Conservation (phyloP, 1,284 basidiomycete genomes). For the Anthracocystis panici-leucophaei region DNA sequence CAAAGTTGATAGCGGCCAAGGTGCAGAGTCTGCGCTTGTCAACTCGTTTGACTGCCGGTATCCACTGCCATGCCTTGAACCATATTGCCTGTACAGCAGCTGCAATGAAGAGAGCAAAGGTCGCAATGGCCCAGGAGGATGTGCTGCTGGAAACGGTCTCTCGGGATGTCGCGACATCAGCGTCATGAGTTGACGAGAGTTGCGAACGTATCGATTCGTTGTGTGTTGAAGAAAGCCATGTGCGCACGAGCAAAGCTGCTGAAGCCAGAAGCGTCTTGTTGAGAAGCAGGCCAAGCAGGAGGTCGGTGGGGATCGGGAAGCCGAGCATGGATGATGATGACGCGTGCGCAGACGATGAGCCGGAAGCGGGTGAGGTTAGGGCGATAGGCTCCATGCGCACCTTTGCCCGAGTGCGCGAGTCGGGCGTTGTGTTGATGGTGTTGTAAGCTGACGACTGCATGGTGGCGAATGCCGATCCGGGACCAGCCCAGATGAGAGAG, state of each 20-base stretch:
- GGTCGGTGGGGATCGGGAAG: constrained; percentile 62
- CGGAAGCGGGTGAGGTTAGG: constrained; percentile 10
- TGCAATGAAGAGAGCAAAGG: constrained; percentile 54
- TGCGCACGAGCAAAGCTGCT: constrained; percentile 61
- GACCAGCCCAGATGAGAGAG: constrained; percentile 6
- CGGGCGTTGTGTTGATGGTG: constrained; percentile 19
- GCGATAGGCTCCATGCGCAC: constrained; percentile 33
- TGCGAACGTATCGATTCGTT: constrained; percentile 43
- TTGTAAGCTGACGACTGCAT: constrained; percentile 30
- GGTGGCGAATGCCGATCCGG: constrained; percentile 6
- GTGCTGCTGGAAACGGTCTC: constrained; percentile 13
- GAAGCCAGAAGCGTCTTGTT: constrained; percentile 67
- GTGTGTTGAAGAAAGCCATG: constrained; percentile 63
- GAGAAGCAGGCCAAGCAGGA: constrained; percentile 64
- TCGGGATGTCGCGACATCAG: not conserved
- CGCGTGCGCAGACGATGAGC: not conserved
- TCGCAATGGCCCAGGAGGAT: constrained; percentile 63
- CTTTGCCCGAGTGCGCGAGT: constrained; percentile 42
- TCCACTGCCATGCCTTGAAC: constrained; percentile 66
- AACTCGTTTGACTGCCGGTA: constrained; percentile 42
- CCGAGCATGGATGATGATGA: constrained; percentile 26
- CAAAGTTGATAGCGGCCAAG: constrained; percentile 54
- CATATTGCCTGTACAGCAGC: constrained; percentile 52
- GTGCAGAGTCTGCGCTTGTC: constrained; percentile 46
- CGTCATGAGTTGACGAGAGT: not conserved